phyloP scores from a whole-genome alignment of 208 protist species.

The Trichomonas gallinae region DNA sequence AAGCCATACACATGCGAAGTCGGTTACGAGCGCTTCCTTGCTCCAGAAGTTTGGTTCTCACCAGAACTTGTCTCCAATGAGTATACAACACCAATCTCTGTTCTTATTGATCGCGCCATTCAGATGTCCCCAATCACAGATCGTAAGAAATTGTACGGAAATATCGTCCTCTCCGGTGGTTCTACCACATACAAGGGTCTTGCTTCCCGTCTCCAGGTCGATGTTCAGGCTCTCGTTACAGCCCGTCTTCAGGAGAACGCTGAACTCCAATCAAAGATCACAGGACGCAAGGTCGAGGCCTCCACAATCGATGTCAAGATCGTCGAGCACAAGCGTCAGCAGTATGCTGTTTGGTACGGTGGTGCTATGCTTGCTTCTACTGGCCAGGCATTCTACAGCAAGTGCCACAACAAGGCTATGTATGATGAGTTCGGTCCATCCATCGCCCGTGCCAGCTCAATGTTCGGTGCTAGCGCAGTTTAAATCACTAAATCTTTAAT shows the following conservation, averaged over 20 bases:
- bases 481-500: neutral
- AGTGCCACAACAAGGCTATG: constrained; percentile 71
- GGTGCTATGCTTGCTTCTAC: constrained; percentile 72
- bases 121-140: constrained; percentile 85
- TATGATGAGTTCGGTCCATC: constrained; percentile 89
- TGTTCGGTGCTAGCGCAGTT: constrained; percentile 48
- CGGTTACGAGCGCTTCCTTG: constrained; percentile 87
- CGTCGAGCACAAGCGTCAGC: constrained; percentile 55
- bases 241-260: neutral
- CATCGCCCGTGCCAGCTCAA: constrained; percentile 66
- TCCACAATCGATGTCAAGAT: constrained; percentile 79
- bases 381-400: constrained; percentile 59
- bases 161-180: constrained; percentile 91
- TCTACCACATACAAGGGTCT: constrained; percentile 88
- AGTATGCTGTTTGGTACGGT: constrained; percentile 61
- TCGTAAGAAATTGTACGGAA: constrained; percentile 71
- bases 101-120: constrained; percentile 69
- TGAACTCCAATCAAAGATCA: neutral
- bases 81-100: constrained; percentile 68
- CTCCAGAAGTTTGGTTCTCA: constrained; percentile 90
- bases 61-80: constrained; percentile 80
- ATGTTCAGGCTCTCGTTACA: constrained; percentile 53
- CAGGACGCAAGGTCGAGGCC: constrained; percentile 43
- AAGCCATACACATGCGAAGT: constrained; percentile 62
- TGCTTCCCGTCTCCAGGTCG: constrained; percentile 57